Evolutionary conservation across 805 yeast genomes (phyloP).

Genomic region (Kuraishia floccosa): DNA sequence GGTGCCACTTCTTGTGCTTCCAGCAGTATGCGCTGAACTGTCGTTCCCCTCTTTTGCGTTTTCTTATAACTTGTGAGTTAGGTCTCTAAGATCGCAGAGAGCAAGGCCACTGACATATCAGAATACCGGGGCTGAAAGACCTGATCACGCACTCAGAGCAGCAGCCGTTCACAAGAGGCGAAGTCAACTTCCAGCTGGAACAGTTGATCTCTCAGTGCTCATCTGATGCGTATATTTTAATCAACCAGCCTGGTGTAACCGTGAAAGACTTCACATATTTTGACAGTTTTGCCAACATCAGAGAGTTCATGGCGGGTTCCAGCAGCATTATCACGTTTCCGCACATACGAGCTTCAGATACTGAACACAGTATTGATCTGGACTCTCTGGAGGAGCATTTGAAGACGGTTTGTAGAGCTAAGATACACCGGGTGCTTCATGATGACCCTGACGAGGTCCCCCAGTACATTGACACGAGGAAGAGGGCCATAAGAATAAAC

Average conservation of each 20-base stretch:
- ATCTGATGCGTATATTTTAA: conserved; percentile 45
- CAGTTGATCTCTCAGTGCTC: conserved; percentile 25
- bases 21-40: too few relatives aligned
- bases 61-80: not conserved
- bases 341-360: conserved; percentile 21
- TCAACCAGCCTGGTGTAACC: conserved; percentile 41
- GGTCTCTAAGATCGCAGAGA: not conserved
- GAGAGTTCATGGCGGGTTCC: conserved; percentile 40
- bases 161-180: conserved; percentile 15
- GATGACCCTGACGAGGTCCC: conserved; percentile 33
- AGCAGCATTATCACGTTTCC: conserved; percentile 56
- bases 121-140: conserved; percentile 15
- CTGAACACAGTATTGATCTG: conserved; percentile 27
- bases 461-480: conserved; percentile 49
- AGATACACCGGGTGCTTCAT: conserved; percentile 23
- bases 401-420: conserved; percentile 40
- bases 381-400: conserved; percentile 28
- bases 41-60: not conserved
- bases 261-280: conserved; percentile 32
- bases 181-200: conserved; percentile 10
- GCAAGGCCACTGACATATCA: not conserved
- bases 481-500: conserved; percentile 50
- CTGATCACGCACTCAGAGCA: conserved; percentile 18
- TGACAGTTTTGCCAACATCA: conserved; percentile 31
- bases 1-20: too few relatives aligned